Percentiles rank a stretch among this genome's conserved stretches.
Conservation (phyloP, 2,329 filamentous ascomycete species). For the Pyrenophora graminea region DNA sequence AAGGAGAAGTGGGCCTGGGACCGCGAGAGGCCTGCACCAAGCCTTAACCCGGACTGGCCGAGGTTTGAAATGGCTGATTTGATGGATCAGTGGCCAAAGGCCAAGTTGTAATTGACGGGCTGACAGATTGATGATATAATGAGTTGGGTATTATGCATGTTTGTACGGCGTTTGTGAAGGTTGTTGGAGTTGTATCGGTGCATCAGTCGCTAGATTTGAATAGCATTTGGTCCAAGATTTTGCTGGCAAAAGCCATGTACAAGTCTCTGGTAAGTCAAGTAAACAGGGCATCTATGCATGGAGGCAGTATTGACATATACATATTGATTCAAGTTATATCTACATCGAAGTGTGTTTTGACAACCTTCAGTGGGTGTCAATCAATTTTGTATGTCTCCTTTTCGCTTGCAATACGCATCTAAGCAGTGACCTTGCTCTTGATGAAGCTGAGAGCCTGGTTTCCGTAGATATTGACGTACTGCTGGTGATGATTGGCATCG, state of each 20-base stretch:
- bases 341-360: conserved; percentile 4
- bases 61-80: conserved; percentile 62
- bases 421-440: conserved; percentile 55
- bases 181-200: not conserved
- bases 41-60: conserved; percentile 60
- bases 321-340: conserved; percentile 3
- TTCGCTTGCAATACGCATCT: conserved; percentile 2
- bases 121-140: conserved; percentile 2
- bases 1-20: conserved; percentile 67
- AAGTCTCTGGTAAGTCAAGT: too few species aligned
- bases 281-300: too few species aligned
- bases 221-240: not conserved
- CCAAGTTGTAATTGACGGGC: conserved; percentile 30
- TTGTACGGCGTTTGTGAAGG: conserved; percentile 6
- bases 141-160: conserved; percentile 4
- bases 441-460: conserved; percentile 63
- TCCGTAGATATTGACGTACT: conserved; percentile 66
- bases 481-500: conserved; percentile 63
- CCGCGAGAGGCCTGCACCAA: conserved; percentile 58
- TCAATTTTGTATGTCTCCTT: not conserved
- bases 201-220: not conserved
- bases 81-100: conserved; percentile 40
- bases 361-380: too few species aligned
- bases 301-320: not conserved
- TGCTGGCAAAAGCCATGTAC: too few species aligned